Evolutionary conservation across 169 alveolate genomes (phyloP), one percentile per base, ranked within the genome.

Genomic region (Neospora caninum): DNA sequence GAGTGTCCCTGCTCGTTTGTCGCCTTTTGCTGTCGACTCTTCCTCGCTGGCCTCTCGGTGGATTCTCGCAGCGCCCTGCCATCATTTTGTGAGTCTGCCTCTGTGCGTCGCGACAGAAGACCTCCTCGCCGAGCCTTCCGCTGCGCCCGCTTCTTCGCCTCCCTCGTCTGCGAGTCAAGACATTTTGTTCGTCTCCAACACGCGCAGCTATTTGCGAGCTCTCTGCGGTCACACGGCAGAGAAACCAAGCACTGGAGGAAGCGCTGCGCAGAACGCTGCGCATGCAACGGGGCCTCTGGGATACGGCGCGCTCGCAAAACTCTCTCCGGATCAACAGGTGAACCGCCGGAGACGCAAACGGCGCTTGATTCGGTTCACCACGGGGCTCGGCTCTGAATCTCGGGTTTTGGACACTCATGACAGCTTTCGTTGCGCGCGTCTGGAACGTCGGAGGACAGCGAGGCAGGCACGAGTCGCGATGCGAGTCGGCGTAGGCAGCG

Each of bases 261-360:
- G 86, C 27, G 42, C 43, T 25, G 41, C 86, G 27, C 49, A n/a
- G 31, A 38, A 20, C 31, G 39, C 89, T 22, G 36, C 54, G 34
- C 69, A 39, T 41, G 89, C 89, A 2, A 31, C 89, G 20, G 89
- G 89, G 67, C 89, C 89, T 34, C 89, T 83, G 54, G 67, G 89
- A 16, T 83, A 83, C 67, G 89, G 69, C 34, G 89, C 89, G 89
- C 89, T 83, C 39, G 69, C 54, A 36, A 39, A 43, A 36, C 89
- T 83, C 54, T 43, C 89, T 18, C 70, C 67, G 25, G 89, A 83
- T 36, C 89, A 83, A 27, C 89, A 83, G 67, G 89, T 83, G 36
- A 10, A 36, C 38, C 69, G 86, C 49, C 1, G 1, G 45, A 22
- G 29, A n/a, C 25, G 13, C 45, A 1, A 16, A 10, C 1, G 22